Conservation (phyloP, 208 protist genomes). For the Crithidia mellificae region DNA sequence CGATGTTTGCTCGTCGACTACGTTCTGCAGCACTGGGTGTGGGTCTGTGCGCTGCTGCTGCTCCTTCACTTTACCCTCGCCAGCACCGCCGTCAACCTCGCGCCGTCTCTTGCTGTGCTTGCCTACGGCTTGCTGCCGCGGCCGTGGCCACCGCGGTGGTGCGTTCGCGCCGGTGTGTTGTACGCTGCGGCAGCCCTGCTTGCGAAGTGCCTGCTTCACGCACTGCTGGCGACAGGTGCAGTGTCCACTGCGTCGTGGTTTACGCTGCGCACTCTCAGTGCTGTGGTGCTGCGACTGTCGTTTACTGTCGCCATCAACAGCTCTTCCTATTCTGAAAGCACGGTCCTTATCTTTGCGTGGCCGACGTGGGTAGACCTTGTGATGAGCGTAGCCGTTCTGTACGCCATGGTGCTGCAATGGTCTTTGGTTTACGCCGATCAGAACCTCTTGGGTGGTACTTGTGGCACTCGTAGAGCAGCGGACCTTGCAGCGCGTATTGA, state of each 20-base stretch:
- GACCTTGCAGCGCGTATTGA: background rate
- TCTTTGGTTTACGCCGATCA: constrained; percentile 18
- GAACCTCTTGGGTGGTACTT: constrained; percentile 6
- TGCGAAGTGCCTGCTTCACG: constrained; percentile 32
- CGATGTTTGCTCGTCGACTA: constrained; percentile 12
- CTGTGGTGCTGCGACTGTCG: constrained; percentile 6
- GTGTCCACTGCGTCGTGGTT: background rate
- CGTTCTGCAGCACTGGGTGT: constrained; percentile 28
- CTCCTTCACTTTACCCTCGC: constrained; percentile 48
- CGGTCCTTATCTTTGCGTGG: background rate
- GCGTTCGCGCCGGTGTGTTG: constrained; percentile 28
- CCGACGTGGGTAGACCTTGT: constrained; percentile 22
- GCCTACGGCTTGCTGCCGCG: constrained; percentile 39
- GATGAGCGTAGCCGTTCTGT: constrained; percentile 17
- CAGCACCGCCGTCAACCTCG: constrained; percentile 41
- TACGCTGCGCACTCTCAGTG: constrained; percentile 2
- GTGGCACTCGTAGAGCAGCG: too few relatives aligned
- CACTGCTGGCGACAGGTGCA: background rate
- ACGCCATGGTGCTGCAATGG: constrained; percentile 23
- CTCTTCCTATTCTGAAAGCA: background rate
- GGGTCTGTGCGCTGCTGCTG: constrained; percentile 38
- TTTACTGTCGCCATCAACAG: background rate
- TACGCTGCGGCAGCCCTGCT: constrained; percentile 32
- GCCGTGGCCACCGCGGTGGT: constrained; percentile 41
- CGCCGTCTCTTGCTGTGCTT: constrained; percentile 35